These are phyloP conservation scores for Corchorus olitorius DNA, from an alignment of 345 rosid genomes.

Conservation along the genomic window DNA sequence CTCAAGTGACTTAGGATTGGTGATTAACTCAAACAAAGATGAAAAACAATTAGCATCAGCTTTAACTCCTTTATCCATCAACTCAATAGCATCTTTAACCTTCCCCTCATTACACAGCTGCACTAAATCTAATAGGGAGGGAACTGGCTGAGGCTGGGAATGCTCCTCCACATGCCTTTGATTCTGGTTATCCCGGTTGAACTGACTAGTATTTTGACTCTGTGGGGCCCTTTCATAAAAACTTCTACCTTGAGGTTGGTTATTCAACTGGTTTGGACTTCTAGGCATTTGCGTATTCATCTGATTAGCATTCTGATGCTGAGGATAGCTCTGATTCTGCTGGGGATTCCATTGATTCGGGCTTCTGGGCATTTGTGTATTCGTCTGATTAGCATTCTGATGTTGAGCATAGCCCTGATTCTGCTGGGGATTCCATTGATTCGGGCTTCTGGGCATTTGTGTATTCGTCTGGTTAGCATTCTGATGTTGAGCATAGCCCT, in stretches of 20 bases:
- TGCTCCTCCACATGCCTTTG: constrained; percentile 14
- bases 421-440: constrained; percentile 25
- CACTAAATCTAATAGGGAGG: constrained; percentile 42
- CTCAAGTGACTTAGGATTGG: constrained; percentile 50
- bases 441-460: constrained; percentile 27
- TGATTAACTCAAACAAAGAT: constrained; percentile 50
- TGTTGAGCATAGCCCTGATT: background rate
- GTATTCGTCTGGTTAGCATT: constrained; percentile 25
- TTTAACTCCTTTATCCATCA: constrained; percentile 64
- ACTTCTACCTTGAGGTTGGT: constrained; percentile 37
- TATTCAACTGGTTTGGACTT: constrained; percentile 43
- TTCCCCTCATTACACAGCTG: constrained; percentile 51
- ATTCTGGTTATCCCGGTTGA: constrained; percentile 27
- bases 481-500: constrained; percentile 8
- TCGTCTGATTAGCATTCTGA: constrained; percentile 26
- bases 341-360: constrained; percentile 24
- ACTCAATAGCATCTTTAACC: constrained; percentile 62
- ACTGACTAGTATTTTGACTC: constrained; percentile 35
- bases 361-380: constrained; percentile 28
- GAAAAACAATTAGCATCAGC: constrained; percentile 55
- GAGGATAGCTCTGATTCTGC: constrained; percentile 11
- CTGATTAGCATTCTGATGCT: constrained; percentile 24
- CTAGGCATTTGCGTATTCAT: constrained; percentile 26
- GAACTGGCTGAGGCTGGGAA: constrained; percentile 20
- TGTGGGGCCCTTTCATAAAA: constrained; percentile 28